A percentile compares a stretch with the other conserved stretches of the same genome.
These are phyloP conservation scores for Russula sp. DNA, from an alignment of 768 basidiomycete genomes.

Conservation along the genomic window DNA sequence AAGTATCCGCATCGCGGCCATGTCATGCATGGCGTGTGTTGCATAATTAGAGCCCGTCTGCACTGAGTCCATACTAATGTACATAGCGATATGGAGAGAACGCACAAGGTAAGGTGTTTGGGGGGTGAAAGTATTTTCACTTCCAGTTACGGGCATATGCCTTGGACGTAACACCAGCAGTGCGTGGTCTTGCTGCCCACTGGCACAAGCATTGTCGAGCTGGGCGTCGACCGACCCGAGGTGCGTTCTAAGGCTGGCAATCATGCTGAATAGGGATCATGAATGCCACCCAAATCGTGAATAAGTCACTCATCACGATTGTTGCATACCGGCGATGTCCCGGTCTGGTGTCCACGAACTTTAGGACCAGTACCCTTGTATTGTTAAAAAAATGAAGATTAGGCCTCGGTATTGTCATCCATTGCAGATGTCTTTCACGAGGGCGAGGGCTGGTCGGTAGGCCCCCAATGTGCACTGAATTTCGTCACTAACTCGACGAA, in stretches of 20 bases:
- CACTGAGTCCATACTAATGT: not conserved
- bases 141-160: conserved; percentile 5
- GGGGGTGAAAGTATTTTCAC: conserved; percentile 5
- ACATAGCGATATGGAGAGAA: not conserved
- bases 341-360: too few species aligned
- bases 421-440: too few species aligned
- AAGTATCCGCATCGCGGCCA: conserved; percentile 12
- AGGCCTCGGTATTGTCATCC: too few species aligned
- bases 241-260: not conserved
- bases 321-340: too few species aligned
- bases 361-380: too few species aligned
- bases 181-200: conserved; percentile 8
- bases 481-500: too few species aligned
- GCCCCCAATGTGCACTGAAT: too few species aligned
- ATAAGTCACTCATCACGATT: not conserved
- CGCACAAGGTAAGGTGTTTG: not conserved
- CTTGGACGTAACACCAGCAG: conserved; percentile 14
- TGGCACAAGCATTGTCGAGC: not conserved
- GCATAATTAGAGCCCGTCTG: not conserved
- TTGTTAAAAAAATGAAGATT: too few species aligned
- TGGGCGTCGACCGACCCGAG: conserved; percentile 12
- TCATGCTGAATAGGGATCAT: conserved; percentile 8
- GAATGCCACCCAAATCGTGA: conserved; percentile 1
- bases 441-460: too few species aligned
- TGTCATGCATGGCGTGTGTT: conserved; percentile 11